These are phyloP conservation scores for Physcomitrium patens DNA, from an alignment of 225 moss, liverwort and hornwort species.

Conservation along the genomic window DNA sequence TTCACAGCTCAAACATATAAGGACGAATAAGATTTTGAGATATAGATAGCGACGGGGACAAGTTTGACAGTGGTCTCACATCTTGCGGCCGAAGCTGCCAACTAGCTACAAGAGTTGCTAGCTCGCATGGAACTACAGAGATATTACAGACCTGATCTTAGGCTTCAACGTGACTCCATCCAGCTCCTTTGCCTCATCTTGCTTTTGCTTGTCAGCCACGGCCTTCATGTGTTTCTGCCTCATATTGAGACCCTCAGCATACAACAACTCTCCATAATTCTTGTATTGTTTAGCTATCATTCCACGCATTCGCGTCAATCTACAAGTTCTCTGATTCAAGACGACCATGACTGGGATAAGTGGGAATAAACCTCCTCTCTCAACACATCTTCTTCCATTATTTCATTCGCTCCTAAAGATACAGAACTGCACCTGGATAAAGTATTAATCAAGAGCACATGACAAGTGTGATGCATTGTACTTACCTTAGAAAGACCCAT, in stretches of 20 bases:
- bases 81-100: neutral
- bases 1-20: conserved; percentile 54
- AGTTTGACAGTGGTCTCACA: conserved; percentile 10
- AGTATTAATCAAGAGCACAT: neutral
- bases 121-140: neutral
- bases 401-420: neutral
- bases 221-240: conserved; percentile 72
- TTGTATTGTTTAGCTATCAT: conserved; percentile 84
- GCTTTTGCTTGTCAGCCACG: conserved; percentile 65
- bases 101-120: neutral
- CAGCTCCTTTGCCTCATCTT: conserved; percentile 81
- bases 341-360: conserved; percentile 29
- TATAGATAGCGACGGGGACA: neutral
- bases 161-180: conserved; percentile 78
- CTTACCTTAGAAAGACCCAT: conserved; percentile 79
- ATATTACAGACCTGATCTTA: conserved; percentile 73
- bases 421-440: neutral
- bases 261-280: conserved; percentile 93
- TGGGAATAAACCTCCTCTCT: conserved; percentile 9
- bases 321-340: conserved; percentile 77
- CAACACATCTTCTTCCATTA: conserved; percentile 23
- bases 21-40: conserved; percentile 16
- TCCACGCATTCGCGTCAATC: conserved; percentile 84
- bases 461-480: neutral
- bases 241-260: conserved; percentile 77